Conservation (phyloP, 805 yeast species). For the Starmerella khaoyaiensis region DNA sequence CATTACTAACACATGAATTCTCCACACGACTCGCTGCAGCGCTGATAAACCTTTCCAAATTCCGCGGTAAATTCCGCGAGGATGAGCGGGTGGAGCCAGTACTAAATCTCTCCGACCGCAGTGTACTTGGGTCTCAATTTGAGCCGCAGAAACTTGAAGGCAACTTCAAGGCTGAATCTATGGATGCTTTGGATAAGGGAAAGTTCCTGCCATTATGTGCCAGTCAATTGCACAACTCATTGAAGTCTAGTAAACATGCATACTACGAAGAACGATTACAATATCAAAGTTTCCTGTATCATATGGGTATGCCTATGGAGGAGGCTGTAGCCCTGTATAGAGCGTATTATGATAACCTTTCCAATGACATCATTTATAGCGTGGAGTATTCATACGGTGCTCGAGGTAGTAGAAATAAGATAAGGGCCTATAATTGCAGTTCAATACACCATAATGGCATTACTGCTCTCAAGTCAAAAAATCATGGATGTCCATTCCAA, state of each 20-base stretch:
- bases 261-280: conserved; percentile 78
- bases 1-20: conserved; percentile 58
- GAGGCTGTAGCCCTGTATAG: conserved; percentile 85
- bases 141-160: conserved; percentile 22
- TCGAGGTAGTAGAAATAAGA: conserved; percentile 79
- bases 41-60: conserved; percentile 56
- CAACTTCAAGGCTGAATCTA: conserved; percentile 44
- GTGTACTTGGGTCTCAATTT: conserved; percentile 37
- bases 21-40: conserved; percentile 38
- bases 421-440: conserved; percentile 75
- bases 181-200: conserved; percentile 41
- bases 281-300: conserved; percentile 70
- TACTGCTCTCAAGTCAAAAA: conserved; percentile 33
- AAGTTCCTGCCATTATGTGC: conserved; percentile 78
- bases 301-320: conserved; percentile 74
- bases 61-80: conserved; percentile 75
- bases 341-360: conserved; percentile 25
- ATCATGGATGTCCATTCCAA: conserved; percentile 85
- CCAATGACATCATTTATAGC: conserved; percentile 63
- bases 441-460: conserved; percentile 60
- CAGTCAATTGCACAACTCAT: conserved; percentile 47
- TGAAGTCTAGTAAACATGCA: conserved; percentile 54
- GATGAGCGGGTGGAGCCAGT: conserved; percentile 82
- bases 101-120: conserved; percentile 39
- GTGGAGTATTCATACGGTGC: conserved; percentile 82